Evolutionary conservation across 2,329 filamentous ascomycete genomes (phyloP).

Genomic region (Raffaelea arxii): DNA sequence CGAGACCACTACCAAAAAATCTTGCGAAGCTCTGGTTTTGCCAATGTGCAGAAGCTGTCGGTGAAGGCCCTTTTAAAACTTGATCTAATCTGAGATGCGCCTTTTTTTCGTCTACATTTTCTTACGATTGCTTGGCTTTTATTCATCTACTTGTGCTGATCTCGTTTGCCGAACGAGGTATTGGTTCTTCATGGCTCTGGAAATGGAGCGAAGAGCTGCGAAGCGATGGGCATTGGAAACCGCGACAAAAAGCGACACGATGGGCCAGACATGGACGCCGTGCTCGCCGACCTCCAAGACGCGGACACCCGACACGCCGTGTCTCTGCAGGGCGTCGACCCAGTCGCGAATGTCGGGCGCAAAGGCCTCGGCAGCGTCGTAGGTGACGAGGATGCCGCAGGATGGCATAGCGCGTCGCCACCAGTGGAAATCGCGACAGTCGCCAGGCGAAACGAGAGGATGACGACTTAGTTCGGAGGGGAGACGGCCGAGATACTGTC

Average conservation of each 20-base stretch:
- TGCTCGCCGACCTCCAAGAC: constrained; percentile 22
- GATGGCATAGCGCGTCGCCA: constrained; percentile 60
- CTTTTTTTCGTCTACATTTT: constrained; percentile 9
- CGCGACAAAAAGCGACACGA: constrained; percentile 53
- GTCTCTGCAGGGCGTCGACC: constrained; percentile 25
- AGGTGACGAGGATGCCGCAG: constrained; percentile 59
- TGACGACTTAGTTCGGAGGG: constrained; percentile 37
- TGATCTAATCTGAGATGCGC: constrained; percentile 64
- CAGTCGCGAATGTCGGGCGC: constrained; percentile 58
- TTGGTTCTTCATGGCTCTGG: constrained; percentile 24
- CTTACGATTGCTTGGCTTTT: constrained; percentile 9
- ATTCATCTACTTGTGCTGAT: constrained; percentile 19
- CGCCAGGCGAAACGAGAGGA: constrained; percentile 53
- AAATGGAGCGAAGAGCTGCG: constrained; percentile 37
- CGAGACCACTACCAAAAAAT: no score
- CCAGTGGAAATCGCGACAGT: constrained; percentile 53
- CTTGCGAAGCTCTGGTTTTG: constrained; percentile 37
- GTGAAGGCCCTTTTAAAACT: constrained; percentile 37
- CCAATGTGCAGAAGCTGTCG: constrained; percentile 23
- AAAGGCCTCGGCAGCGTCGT: constrained; percentile 70
- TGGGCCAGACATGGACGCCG: constrained; percentile 70
- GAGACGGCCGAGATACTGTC: constrained; percentile 25
- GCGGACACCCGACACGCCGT: constrained; percentile 9
- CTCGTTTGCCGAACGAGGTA: no score
- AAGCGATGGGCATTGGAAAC: constrained; percentile 35